Evolutionary conservation across 305 asterid genomes (phyloP).

Genomic region (Ilex paraguariensis): DNA sequence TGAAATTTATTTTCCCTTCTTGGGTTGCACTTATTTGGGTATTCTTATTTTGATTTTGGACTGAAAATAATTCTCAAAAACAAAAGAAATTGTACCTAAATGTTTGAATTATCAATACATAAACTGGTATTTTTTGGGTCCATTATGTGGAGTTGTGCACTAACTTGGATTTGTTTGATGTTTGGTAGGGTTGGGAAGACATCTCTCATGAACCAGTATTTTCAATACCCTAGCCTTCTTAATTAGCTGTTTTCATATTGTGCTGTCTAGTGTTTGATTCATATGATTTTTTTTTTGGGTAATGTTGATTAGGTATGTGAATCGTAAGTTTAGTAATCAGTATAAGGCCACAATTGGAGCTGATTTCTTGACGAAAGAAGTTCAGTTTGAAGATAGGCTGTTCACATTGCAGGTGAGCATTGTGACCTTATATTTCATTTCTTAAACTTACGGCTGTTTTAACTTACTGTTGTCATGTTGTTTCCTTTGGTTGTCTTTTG

Average conservation of each 20-base stretch:
- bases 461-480: too few species aligned
- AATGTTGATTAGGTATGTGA: slow-evolving; percentile 50
- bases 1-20: too few species aligned
- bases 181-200: slow-evolving; percentile 65
- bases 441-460: too few species aligned
- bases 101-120: not conserved
- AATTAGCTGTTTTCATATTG: not conserved
- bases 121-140: not conserved
- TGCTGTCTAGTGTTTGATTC: not conserved
- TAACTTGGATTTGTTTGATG: not conserved
- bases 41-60: not conserved
- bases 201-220: slow-evolving; percentile 78
- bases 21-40: too few species aligned
- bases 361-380: slow-evolving; percentile 78
- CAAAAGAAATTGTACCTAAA: not conserved
- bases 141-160: not conserved
- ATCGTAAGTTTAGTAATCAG: slow-evolving; percentile 67
- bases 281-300: not conserved
- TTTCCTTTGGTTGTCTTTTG: too few species aligned
- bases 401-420: slow-evolving; percentile 60
- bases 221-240: slow-evolving; percentile 9
- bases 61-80: too few species aligned
- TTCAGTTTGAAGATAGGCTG: slow-evolving; percentile 67
- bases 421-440: too few species aligned
- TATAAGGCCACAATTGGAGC: slow-evolving; percentile 88